A percentile compares a stretch with the other conserved stretches of the same genome.
These are phyloP conservation scores for Coelastrella sp. DNA, from an alignment of 139 green algal species.

Conservation along the genomic window DNA sequence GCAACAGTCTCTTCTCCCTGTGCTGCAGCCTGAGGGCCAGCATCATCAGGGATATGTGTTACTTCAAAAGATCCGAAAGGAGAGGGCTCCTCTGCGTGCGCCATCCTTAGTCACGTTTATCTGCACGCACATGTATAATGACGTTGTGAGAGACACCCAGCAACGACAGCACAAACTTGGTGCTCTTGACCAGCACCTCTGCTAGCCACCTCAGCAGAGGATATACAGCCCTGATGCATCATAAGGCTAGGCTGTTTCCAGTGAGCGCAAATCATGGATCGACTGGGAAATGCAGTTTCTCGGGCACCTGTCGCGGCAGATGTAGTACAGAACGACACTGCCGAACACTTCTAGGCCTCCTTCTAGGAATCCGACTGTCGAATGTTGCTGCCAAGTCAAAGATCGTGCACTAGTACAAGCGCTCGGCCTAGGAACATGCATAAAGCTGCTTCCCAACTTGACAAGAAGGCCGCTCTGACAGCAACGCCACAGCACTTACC, in stretches of 20 bases:
- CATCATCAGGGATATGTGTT: background rate
- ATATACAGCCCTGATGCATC: background rate
- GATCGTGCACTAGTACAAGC: too few species aligned
- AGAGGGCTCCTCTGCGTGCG: slow-evolving; percentile 2
- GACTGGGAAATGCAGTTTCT: too few species aligned
- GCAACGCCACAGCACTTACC: too few species aligned
- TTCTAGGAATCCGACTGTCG: too few species aligned
- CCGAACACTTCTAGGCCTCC: too few species aligned
- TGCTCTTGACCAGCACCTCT: background rate
- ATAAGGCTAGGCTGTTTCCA: background rate
- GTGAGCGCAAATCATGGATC: too few species aligned
- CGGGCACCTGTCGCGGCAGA: too few species aligned
- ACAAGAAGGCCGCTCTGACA: background rate
- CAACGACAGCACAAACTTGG: background rate
- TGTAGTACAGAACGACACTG: too few species aligned
- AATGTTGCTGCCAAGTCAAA: background rate
- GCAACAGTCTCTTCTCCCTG: background rate
- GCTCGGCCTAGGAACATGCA: background rate
- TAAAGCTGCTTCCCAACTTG: background rate
- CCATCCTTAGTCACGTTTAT: background rate
- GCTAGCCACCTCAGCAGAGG: background rate
- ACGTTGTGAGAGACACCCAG: background rate
- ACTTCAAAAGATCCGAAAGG: background rate
- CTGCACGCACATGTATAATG: background rate
- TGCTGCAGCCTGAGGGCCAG: background rate